These are phyloP conservation scores for Lycium ferocissimum DNA, from an alignment of 257 asterid genomes.

Conservation along the genomic window DNA sequence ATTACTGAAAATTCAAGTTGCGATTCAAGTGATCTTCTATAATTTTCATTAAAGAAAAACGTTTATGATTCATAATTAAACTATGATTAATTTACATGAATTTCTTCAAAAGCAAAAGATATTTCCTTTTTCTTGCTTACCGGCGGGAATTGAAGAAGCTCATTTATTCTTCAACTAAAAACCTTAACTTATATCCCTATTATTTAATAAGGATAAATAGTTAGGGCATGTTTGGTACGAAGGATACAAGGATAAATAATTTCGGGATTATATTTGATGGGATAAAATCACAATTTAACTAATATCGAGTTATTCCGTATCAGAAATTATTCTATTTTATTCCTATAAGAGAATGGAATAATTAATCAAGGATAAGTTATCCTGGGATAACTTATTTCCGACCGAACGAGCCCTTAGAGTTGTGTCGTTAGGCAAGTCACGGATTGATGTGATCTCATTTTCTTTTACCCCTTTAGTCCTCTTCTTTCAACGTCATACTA, in stretches of 20 bases:
- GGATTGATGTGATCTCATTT: constrained; percentile 24
- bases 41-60: neutral
- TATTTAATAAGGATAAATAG: neutral
- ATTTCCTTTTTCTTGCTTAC: neutral
- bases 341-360: no score
- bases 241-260: no score
- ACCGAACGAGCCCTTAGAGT: no score
- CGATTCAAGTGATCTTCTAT: neutral
- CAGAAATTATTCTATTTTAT: no score
- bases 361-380: no score
- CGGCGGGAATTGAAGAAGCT: neutral
- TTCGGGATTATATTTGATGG: no score
- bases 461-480: constrained; percentile 24
- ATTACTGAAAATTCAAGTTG: neutral
- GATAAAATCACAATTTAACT: no score
- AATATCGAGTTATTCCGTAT: no score
- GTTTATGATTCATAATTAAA: neutral
- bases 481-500: constrained; percentile 22
- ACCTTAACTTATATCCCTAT: neutral
- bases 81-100: neutral
- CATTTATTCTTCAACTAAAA: neutral
- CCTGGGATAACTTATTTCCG: no score
- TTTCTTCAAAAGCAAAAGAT: neutral
- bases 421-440: constrained; percentile 14
- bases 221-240: neutral